Evolutionary conservation across 306 rosid species (phyloP), one percentile per base, ranked within the genome.

Genomic region (Vachellia collinsii): DNA sequence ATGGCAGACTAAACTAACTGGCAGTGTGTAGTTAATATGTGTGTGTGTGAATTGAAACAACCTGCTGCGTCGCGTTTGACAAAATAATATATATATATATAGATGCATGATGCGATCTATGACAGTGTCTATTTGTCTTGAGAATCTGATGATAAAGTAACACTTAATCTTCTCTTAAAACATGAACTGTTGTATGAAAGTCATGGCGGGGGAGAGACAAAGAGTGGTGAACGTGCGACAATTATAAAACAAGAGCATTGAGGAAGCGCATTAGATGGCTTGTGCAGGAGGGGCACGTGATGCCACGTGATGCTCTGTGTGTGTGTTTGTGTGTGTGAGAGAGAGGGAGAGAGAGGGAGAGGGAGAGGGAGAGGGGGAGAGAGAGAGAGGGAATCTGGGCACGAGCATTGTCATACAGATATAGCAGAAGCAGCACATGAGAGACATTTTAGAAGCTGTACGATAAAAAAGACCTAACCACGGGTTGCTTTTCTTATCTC

Each of bases 381-480:
- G 5, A 23, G 38, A 11, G 23, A 43, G 4, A 58, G 39, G 81
- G 90, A 84, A 80, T 86, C 92, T 82, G 34, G 11, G 88, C 88
- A 89, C 83, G 78, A 80, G 88, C 79, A 58, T 10, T 48, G 11
- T 68, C 77, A 86, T 19, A 56, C 69, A 87, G 47, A 82, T 51
- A 83, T 56, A 85, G 75, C 79, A 64, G 68, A 37, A 20, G 75
- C 11, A 8, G 80, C 78, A 80, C 66, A 68, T 51, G 81, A 79
- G 77, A 42, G 58, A 7, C 42, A 64, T 50, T 43, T 41, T 19
- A 11, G 46, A 50, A 11, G 76, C 20, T 39, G 75, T 72, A 29
- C 34, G 34, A 74, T 1, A 2, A 19, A 66, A 70, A 76, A 38
- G 65, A n/a, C 79, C 53, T 73, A 82, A 58, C 72, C 65, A 78